phyloP scores from a whole-genome alignment of 225 moss, liverwort and hornwort species.

The Antitrichia curtipendula region DNA sequence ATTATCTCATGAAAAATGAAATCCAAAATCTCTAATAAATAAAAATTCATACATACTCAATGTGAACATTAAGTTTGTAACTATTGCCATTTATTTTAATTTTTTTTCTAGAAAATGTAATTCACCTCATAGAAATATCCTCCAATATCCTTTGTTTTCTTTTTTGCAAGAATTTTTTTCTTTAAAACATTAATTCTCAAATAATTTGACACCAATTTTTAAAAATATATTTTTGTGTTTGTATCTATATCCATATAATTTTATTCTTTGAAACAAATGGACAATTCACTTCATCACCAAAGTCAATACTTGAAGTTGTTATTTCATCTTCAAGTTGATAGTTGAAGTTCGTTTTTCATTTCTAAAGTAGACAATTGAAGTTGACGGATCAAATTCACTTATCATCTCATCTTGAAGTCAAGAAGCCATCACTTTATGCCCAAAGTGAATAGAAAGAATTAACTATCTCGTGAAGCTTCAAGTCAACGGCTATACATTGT shows the following conservation, averaged over 20 bases:
- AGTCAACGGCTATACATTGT: rapidly evolving
- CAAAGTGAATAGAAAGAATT: rapidly evolving
- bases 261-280: not conserved
- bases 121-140: not conserved
- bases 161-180: not conserved
- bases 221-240: not conserved
- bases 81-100: not conserved
- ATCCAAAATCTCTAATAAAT: not conserved
- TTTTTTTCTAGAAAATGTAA: not conserved
- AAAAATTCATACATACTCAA: not conserved
- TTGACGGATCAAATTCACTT: not conserved
- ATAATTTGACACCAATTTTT: not conserved
- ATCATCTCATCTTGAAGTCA: not conserved
- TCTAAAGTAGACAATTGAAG: not conserved
- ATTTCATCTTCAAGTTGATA: no score
- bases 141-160: not conserved
- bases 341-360: not conserved
- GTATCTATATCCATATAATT: not conserved
- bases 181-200: not conserved
- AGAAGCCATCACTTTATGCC: not conserved
- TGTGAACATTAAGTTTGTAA: not conserved
- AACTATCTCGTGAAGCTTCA: rapidly evolving
- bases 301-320: not conserved
- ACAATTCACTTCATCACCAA: not conserved
- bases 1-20: not conserved